Evolutionary conservation across 2,329 filamentous ascomycete genomes (phyloP), one percentile per base, ranked within the genome.

Genomic region (Dactylellina haptotyla): DNA sequence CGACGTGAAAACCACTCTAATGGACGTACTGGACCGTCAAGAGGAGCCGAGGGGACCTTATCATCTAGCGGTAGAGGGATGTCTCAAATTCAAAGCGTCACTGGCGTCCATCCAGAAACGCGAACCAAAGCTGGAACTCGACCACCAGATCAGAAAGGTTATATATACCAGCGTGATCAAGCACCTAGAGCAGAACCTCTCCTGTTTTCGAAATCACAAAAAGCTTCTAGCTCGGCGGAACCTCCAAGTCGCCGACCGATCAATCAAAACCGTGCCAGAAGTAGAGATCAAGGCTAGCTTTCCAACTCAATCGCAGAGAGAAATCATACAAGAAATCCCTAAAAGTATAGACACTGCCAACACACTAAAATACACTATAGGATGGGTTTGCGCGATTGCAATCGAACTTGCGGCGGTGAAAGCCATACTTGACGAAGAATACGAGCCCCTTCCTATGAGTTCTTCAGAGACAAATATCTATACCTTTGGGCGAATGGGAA

Each of bases 351-450:
- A 14, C 3, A 20, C 14, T 30, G 41, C 41, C 23, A 46, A 2
- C 23, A 20, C n/a, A n/a, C n/a, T 9, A 20, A 46, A 18, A 3
- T 81, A 80, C 53, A 78, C 76, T 4, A 76, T 81, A 9, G 79
- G 77, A 48, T 81, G 79, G 80, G 71, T 81, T 10, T 79, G 79
- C 63, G 80, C 79, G 0, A 73, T 81, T 8, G 75, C 75, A 1
- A 64, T 78, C 39, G 80, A 81, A 64, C 77, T 78, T 30, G 76
- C 79, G 5, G 80, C 80, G 0, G 77, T 77, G 4, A 65, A 70
- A 43, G 76, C 71, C 12, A 77, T 80, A 74, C 77, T 81, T 0
- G 80, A 81, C 57, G 63, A 77, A 23, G 30, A 75, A 18, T 76
- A 81, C 50, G 53, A 73, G 0, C n/a, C 62, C 18, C 57, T 77